Evolutionary conservation across 1,284 basidiomycete species (phyloP).

Genomic region (Agaricales sp.): DNA sequence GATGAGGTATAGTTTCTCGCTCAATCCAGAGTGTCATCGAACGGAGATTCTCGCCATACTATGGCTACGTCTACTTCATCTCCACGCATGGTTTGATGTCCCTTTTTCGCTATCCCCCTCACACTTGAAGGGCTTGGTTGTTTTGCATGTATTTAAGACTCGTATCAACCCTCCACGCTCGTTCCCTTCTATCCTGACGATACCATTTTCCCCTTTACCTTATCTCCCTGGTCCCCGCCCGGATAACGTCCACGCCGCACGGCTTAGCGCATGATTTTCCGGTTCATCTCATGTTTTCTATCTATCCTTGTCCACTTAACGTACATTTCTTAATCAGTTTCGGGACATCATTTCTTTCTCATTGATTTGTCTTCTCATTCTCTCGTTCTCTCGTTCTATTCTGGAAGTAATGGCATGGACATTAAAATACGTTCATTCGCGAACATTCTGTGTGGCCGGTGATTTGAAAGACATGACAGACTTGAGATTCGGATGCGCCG

Average conservation of each 20-base stretch:
- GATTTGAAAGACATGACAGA: background rate
- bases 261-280: background rate
- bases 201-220: slow-evolving; percentile 1
- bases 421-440: background rate
- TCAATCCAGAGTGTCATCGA: background rate
- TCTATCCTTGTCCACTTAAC: background rate
- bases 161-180: background rate
- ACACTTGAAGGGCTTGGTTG: background rate
- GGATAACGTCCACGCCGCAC: background rate
- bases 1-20: background rate
- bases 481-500: background rate
- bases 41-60: background rate
- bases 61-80: background rate
- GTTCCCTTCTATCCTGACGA: background rate
- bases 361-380: background rate
- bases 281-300: background rate
- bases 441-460: background rate
- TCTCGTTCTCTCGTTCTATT: background rate
- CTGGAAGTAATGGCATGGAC: background rate
- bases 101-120: background rate
- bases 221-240: background rate
- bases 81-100: too few relatives aligned
- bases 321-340: background rate
- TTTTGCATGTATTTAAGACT: background rate
- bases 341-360: background rate